Conservation (phyloP, 139 green algal genomes). For the Picochlorum sp. region DNA sequence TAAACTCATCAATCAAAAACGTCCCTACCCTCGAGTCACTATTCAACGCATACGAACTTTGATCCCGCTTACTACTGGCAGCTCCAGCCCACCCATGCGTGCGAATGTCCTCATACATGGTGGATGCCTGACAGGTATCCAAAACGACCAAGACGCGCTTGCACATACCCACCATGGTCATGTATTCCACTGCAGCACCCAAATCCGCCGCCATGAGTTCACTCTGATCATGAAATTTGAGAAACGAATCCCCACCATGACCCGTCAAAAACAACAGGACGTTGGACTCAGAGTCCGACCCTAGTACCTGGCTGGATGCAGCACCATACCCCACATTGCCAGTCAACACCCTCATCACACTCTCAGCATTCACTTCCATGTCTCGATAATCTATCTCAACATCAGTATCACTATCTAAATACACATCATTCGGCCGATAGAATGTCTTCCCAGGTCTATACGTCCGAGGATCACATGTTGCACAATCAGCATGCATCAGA, state of each 20-base stretch:
- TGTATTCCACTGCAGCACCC: slow-evolving; percentile 38
- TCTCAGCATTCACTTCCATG: slow-evolving; percentile 80
- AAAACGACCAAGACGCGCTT: slow-evolving; percentile 79
- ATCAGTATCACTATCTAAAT: slow-evolving; percentile 69
- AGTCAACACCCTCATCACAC: slow-evolving; percentile 77
- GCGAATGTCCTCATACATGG: slow-evolving; percentile 50
- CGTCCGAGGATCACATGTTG: slow-evolving; percentile 85
- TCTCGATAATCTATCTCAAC: slow-evolving; percentile 81
- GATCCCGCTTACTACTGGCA: slow-evolving; percentile 41
- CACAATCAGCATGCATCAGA: slow-evolving; percentile 85
- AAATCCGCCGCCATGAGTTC: slow-evolving; percentile 61
- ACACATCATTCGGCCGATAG: not conserved
- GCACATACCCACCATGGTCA: slow-evolving; percentile 52
- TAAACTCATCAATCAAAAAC: slow-evolving; percentile 26
- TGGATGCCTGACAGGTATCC: slow-evolving; percentile 87
- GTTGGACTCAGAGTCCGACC: slow-evolving; percentile 61
- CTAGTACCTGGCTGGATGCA: slow-evolving; percentile 58
- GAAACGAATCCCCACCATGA: slow-evolving; percentile 87
- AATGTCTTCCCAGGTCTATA: slow-evolving; percentile 31
- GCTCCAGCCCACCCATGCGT: slow-evolving; percentile 45
- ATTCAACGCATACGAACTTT: slow-evolving; percentile 29
- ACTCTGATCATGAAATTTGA: slow-evolving; percentile 88
- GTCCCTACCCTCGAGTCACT: slow-evolving; percentile 10
- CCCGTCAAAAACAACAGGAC: slow-evolving; percentile 83
- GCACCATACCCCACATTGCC: slow-evolving; percentile 21